Conservation (phyloP, 805 yeast species). For the Wickerhamomyces sydowiorum region DNA sequence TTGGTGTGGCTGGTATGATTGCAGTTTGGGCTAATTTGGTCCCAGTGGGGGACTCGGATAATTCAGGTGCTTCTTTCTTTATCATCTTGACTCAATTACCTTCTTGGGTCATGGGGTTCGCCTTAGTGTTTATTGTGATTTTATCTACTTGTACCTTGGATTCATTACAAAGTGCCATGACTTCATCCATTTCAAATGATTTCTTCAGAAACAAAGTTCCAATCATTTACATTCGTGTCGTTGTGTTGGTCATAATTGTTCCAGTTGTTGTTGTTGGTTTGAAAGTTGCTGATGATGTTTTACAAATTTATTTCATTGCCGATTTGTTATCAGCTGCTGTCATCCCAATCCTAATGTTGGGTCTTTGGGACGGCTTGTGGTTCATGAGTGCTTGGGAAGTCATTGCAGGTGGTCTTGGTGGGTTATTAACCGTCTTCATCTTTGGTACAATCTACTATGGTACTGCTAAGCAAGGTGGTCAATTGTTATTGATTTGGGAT, state of each 20-base stretch:
- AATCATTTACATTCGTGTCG: constrained; percentile 56
- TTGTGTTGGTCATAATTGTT: constrained; percentile 74
- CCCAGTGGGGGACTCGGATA: constrained; percentile 33
- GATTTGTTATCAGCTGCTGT: constrained; percentile 85
- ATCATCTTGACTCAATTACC: constrained; percentile 69
- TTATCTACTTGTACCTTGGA: constrained; percentile 88
- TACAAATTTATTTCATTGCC: constrained; percentile 85
- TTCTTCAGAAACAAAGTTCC: constrained; percentile 76
- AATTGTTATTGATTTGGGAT: constrained; percentile 64
- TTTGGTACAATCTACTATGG: constrained; percentile 80
- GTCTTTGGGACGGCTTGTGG: constrained; percentile 62
- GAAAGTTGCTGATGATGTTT: constrained; percentile 72
- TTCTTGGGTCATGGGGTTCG: constrained; percentile 80
- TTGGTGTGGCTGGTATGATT: constrained; percentile 78
- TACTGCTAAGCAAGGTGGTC: constrained; percentile 71
- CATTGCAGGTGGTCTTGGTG: constrained; percentile 79
- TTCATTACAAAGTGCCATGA: constrained; percentile 82
- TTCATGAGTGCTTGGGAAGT: constrained; percentile 76
- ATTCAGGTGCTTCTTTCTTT: constrained; percentile 68
- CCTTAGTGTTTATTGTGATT: constrained; percentile 64
- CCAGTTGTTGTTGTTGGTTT: constrained; percentile 85
- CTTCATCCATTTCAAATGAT: constrained; percentile 86
- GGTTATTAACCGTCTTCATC: constrained; percentile 70
- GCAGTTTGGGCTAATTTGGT: constrained; percentile 86
- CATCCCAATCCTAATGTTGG: constrained; percentile 78